Base-by-base conservation (phyloP, 2,329 filamentous ascomycete genomes). In the Sporothrix globosa region DNA sequence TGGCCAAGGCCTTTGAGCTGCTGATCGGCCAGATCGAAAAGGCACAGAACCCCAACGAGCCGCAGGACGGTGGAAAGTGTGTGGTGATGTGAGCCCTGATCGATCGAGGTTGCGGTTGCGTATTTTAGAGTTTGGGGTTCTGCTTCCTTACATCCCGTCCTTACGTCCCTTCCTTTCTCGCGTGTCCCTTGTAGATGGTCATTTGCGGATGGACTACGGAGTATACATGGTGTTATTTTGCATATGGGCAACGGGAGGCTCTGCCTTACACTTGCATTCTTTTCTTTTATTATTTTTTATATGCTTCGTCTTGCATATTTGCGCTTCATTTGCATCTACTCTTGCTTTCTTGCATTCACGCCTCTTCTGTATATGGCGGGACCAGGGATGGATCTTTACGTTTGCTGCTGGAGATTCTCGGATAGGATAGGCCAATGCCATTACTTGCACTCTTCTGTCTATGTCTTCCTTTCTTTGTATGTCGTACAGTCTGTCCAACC, bases 21-120 rank as follows among this genome's bases (percentile, higher is more conserved):
- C 90, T 99, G 84, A 93, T 99, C 76, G 92, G 87, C 65, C 92
- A 98, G 83, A 94, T 99, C 73, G 96, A 99, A 82, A 97, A 96
- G 82, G 90, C 91, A 34, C 92, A 97, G 81, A 97, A 96, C 78
- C 94, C 95, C 1, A 90, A 90, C 76, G 92, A 97, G 81, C 90
- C 93, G 9, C 85, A 92, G 34, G 90, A 89, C 70, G 91, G 90
- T 70, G 88, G 88, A 76, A 97, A 96, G 82, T 98, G 96, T 80
- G 76, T 80, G 70, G 80, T 97, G 76, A 98, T 99, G 96, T 99
- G 85, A 56, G 17, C 58, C n/a, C 21, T 17, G 10, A 4, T 50
- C 34, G 14, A 21, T 17, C 14, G 1, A 6, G 34, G 34, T 9
- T 34, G 34, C 34, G 6, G 34, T 34, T 34, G 34, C 34, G 34